Evolutionary conservation across 768 basidiomycete genomes (phyloP), one percentile per base, ranked within the genome.

Genomic region (Tulasnella sp.): DNA sequence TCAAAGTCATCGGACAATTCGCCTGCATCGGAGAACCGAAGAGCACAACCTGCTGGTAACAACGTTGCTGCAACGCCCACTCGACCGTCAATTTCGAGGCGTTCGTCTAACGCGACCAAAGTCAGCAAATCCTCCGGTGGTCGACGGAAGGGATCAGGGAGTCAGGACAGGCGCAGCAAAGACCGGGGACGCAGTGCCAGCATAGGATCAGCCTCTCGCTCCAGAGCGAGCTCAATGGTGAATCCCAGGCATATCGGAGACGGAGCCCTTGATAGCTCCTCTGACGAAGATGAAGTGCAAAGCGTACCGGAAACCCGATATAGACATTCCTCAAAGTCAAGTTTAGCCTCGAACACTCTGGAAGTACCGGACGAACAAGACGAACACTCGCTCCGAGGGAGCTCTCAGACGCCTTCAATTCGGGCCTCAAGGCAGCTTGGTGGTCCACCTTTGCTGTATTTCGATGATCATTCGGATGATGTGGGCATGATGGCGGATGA

Each of bases 401-500:
- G 35, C 35, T 59, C 52, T 17, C 5, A 59, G 1, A 59, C 52
- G 52, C 7, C 52, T 59, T 59, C 52, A 8, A 59, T 8, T 17
- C 22, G 52, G 52, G 22, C 52, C 9, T 59, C 52, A 12, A 3
- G 11, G 14, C n/a, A 29, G 64, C 3, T 6, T 65, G 64, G 39
- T 65, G 34, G 0, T 17, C 39, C 16, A 14, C 64, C 17, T 22
- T 37, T 65, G 64, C 17, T 62, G 41, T 36, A 22, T 32, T 35
- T 47, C 22, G 36, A 40, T 36, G 71, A 72, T 22, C 62, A 41
- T 22, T 72, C 71, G 19, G 71, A 72, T 26, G 73, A 74, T 29
- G 69, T 34, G 29, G 73, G 73, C 44, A 47, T 41, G n/a, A 22
- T 59, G n/a, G 73, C 47, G 5, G 73, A 74, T 39, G 73, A 74